phyloP scores from a whole-genome alignment of 2,329 filamentous ascomycete genomes.

The Ceratocystis harringtonii region DNA sequence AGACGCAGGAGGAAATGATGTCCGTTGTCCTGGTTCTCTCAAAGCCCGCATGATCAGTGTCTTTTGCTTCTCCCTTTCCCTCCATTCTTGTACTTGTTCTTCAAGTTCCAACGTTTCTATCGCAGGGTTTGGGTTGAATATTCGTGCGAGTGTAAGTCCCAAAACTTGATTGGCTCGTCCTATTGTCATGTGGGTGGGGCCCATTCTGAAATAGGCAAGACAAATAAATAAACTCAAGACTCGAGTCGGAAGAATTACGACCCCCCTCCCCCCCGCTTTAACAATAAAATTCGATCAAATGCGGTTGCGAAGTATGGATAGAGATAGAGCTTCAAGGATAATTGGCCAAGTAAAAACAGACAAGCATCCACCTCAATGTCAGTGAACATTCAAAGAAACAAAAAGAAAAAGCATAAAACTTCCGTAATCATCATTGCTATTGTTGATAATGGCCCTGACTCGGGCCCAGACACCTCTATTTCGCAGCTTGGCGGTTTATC shows the following conservation, averaged over 20 bases:
- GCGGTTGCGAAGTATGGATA: too few species aligned
- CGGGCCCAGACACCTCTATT: constrained; percentile 9
- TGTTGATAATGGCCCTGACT: constrained; percentile 13
- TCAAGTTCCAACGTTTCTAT: background rate
- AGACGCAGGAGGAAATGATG: too few species aligned
- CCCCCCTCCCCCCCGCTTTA: background rate
- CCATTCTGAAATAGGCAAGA: background rate
- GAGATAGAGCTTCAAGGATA: too few species aligned
- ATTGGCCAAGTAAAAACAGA: too few species aligned
- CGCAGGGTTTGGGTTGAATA: constrained; percentile 10
- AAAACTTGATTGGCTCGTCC: constrained; percentile 1
- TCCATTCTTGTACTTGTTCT: too few species aligned
- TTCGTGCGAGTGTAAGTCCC: constrained; percentile 13
- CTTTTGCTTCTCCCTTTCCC: too few species aligned
- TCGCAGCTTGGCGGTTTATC: background rate
- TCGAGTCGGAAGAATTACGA: background rate
- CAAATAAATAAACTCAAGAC: background rate
- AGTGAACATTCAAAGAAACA: background rate
- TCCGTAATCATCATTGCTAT: constrained; percentile 14
- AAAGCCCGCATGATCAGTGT: too few species aligned
- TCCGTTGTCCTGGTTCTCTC: too few species aligned
- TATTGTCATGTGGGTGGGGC: background rate
- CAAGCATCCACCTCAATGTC: too few species aligned
- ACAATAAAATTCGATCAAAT: background rate
- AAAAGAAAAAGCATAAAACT: constrained; percentile 1